Evolutionary conservation across 257 asterid species (phyloP), one percentile per base, ranked within the genome.

Genomic region (Nicotiana paniculata): DNA sequence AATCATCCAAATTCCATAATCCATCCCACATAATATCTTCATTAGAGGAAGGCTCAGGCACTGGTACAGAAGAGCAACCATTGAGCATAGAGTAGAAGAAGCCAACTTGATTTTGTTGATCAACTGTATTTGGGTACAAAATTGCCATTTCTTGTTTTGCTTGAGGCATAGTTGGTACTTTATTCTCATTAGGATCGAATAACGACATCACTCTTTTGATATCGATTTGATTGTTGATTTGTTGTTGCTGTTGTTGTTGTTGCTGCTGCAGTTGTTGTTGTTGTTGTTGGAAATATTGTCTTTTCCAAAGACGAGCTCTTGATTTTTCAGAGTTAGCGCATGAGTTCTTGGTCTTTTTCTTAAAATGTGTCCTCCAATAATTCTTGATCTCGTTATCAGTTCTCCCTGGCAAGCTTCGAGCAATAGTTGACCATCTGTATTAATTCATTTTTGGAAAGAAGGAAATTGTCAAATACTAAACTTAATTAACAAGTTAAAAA

Each of bases 351-450:
- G 53, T 81, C 86, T 87, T 90, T 32, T 92, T 93, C 91, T 91
- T 93, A 90, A 93, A 92, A 88, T 92, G 98, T 68, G 98, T 93
- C 83, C 97, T 89, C 98, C 97, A 92, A 17, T 93, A 93, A 58
- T 93, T 93, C 82, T 93, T 93, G 77, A 93, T 93, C 77, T 93
- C 97, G 35, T 93, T 93, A 74, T 93, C 97, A 0, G 98, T 93
- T 82, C 98, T 87, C 39, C 98, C 98, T 0, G 97, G 97, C 6
- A 94, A 67, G 85, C 94, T 92, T 86, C 97, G 88, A 9, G 98
- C 98, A 84, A 94, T 94, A 1, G 95, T 91, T 6, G 98, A 94
- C 98, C 98, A 94, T 84, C 98, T 93, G 24, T 39, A 26, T 21
- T 21, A 21, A 21, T 51, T 51, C 2, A 39, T 39, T 74, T 48